A percentile compares a stretch with the other conserved stretches of the same genome.
Evolutionary conservation across 2,329 filamentous ascomycete species (phyloP).

Genomic region (Cladosporium sp.): DNA sequence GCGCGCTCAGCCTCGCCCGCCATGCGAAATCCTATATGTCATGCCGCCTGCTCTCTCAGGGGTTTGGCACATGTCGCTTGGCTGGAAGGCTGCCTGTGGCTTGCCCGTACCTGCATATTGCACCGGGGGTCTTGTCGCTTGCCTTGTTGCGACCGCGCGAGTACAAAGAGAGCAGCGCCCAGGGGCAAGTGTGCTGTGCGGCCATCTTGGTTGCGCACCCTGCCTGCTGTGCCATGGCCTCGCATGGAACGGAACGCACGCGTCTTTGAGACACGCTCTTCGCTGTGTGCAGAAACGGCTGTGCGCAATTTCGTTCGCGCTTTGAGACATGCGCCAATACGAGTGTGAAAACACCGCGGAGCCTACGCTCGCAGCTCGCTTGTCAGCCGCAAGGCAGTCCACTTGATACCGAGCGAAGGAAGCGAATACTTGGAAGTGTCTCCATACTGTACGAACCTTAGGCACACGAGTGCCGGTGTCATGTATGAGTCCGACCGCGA

Average conservation of each 20-base stretch:
- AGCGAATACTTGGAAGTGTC: background rate
- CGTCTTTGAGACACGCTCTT: slow-evolving; percentile 5
- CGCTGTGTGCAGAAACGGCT: background rate
- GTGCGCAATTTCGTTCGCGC: background rate
- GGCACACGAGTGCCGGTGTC: background rate
- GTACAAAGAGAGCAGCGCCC: slow-evolving; percentile 2
- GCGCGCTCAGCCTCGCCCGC: slow-evolving; percentile 2
- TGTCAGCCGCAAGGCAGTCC: background rate
- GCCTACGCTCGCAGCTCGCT: background rate
- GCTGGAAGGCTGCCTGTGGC: background rate
- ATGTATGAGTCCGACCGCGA: background rate
- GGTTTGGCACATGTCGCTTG: slow-evolving; percentile 1
- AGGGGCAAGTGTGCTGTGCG: background rate
- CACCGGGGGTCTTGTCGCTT: background rate
- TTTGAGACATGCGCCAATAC: background rate
- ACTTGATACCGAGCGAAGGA: slow-evolving; percentile 2
- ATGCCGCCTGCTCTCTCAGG: background rate
- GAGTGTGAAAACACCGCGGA: background rate
- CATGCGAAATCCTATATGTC: background rate
- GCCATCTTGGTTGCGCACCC: background rate
- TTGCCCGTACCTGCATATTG: slow-evolving; percentile 8
- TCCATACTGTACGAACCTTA: background rate
- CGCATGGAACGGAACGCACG: slow-evolving; percentile 4
- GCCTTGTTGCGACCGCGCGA: background rate
- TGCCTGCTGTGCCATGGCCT: background rate